Evolutionary conservation across 75 land plant genomes (phyloP).

Genomic region (Larix kaempferi): DNA sequence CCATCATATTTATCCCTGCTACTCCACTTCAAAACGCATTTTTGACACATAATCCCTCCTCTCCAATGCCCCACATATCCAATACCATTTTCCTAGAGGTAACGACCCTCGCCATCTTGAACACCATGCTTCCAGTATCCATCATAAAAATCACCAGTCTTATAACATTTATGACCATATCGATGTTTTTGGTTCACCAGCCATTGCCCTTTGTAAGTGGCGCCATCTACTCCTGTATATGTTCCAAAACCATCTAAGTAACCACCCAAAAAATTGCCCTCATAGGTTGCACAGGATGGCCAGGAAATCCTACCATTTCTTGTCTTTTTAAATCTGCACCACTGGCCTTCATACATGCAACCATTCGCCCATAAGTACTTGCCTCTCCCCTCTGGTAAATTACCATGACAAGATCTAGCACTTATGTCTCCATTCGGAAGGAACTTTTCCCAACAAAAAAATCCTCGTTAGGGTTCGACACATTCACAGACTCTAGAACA

Average conservation of each 20-base stretch:
- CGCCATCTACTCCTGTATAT: conserved; percentile 49
- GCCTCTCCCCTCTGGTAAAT: too few relatives aligned
- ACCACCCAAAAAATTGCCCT: conserved; percentile 62
- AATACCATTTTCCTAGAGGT: conserved; percentile 52
- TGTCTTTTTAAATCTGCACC: conserved; percentile 50
- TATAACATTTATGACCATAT: conserved; percentile 39
- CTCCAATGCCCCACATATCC: conserved; percentile 60
- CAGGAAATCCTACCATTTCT: conserved; percentile 64
- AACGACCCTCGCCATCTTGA: conserved; percentile 65
- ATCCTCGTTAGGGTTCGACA: too few relatives aligned
- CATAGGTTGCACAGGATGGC: conserved; percentile 80
- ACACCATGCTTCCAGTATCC: conserved; percentile 63
- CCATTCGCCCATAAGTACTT: conserved; percentile 56
- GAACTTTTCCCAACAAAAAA: too few relatives aligned
- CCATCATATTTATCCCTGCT: conserved; percentile 66
- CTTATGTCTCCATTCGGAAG: too few relatives aligned
- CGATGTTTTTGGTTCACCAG: conserved; percentile 64
- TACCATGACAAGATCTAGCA: too few relatives aligned
- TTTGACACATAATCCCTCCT: conserved; percentile 42
- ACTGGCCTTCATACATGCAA: conserved; percentile 73
- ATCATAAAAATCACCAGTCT: conserved; percentile 63
- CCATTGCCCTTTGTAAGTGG: conserved; percentile 63
- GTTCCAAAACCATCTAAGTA: conserved; percentile 68
- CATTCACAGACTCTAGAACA: too few relatives aligned
- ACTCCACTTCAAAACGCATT: conserved; percentile 42